A percentile compares a stretch with the other conserved stretches of the same genome.
These are phyloP conservation scores for Dactylis glomerata DNA, from an alignment of 176 grass and related monocot species.

Conservation along the genomic window DNA sequence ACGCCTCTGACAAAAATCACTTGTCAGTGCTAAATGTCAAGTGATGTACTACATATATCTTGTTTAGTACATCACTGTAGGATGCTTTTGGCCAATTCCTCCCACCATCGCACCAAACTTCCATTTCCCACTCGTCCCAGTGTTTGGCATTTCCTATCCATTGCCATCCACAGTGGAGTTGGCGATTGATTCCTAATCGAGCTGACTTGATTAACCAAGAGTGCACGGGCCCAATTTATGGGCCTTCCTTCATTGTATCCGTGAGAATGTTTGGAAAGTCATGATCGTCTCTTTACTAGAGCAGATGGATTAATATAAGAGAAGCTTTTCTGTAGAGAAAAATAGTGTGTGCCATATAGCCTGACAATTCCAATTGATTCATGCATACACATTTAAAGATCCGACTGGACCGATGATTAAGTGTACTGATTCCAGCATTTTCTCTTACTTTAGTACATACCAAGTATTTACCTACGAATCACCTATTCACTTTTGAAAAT, in stretches of 20 bases:
- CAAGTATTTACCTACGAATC: not conserved
- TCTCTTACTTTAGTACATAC: not conserved
- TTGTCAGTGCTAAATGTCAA: not conserved
- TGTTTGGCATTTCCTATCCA: not conserved
- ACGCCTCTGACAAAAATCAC: too few relatives aligned
- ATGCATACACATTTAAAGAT: not conserved
- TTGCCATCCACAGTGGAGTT: not conserved
- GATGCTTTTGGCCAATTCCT: not conserved
- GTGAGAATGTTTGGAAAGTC: too few relatives aligned
- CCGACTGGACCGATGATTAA: not conserved
- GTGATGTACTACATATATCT: too few relatives aligned
- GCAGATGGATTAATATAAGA: not conserved
- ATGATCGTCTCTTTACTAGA: too few relatives aligned
- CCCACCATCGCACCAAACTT: not conserved
- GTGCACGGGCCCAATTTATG: not conserved
- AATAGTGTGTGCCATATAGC: not conserved
- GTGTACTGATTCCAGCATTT: not conserved
- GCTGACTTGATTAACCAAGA: not conserved
- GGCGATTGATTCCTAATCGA: not conserved
- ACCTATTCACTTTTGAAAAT: not conserved
- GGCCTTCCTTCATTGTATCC: too few relatives aligned
- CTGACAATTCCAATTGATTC: not conserved
- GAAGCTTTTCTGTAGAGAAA: not conserved
- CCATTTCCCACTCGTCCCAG: not conserved
- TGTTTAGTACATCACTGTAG: not conserved